phyloP scores from a whole-genome alignment of 345 rosid species.

The Alliaria petiolata region DNA sequence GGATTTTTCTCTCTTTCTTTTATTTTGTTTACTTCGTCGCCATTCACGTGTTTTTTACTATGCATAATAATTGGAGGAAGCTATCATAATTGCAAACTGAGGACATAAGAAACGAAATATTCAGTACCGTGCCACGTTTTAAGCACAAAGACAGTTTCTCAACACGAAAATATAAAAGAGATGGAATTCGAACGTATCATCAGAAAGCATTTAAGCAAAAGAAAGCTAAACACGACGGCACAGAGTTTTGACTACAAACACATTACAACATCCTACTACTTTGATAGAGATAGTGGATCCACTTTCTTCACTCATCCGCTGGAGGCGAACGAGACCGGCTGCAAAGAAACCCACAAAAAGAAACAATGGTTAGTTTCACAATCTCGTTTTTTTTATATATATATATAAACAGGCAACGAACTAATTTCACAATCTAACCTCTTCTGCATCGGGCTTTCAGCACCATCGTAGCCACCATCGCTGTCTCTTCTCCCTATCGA shows the following conservation, averaged over 20 bases:
- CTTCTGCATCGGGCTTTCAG: conserved; percentile 29
- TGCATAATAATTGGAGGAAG: background rate
- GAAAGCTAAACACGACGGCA: background rate
- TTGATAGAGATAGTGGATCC: background rate
- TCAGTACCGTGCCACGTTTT: background rate
- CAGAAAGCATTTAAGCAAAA: background rate
- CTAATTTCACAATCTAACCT: conserved; percentile 14
- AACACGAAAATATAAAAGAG: conserved; percentile 3
- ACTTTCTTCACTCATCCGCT: conserved; percentile 30
- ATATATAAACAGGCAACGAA: background rate
- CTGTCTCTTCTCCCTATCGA: conserved; percentile 29
- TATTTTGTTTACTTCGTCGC: too few relatives aligned
- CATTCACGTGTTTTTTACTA: too few relatives aligned
- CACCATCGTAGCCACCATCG: conserved; percentile 33
- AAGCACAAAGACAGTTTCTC: background rate
- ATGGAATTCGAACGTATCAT: background rate
- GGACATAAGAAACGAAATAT: background rate
- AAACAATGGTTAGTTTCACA: background rate
- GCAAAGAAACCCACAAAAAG: background rate
- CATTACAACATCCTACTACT: conserved; percentile 16
- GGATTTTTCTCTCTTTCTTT: too few relatives aligned
- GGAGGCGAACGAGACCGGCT: conserved; percentile 27
- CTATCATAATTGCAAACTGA: background rate
- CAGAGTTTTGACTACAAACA: conserved; percentile 16
- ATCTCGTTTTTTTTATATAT: background rate